phyloP scores from a whole-genome alignment of 768 basidiomycete genomes.

The Pholiota conissans region DNA sequence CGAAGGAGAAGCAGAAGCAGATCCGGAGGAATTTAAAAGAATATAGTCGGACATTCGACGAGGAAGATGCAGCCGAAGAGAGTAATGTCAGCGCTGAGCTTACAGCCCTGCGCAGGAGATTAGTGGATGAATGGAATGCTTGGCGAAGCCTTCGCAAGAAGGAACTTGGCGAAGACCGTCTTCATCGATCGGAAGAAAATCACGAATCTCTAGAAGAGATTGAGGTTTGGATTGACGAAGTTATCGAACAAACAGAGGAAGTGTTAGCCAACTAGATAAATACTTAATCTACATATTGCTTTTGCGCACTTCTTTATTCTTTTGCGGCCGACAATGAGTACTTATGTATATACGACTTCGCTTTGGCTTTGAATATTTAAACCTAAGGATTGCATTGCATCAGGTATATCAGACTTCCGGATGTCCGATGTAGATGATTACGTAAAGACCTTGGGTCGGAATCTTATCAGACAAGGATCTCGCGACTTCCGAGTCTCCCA shows the following conservation, averaged over 20 bases:
- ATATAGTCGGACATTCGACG: conserved; percentile 89
- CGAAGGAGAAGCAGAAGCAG: conserved; percentile 83
- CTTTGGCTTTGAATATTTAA: too few species aligned
- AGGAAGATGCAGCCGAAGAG: conserved; percentile 95
- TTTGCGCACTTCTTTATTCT: background rate
- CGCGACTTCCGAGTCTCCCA: conserved; percentile 19
- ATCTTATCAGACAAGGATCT: conserved; percentile 55
- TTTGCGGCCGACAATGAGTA: background rate
- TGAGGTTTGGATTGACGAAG: conserved; percentile 92
- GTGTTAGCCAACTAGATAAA: conserved; percentile 51
- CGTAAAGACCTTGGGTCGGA: conserved; percentile 3
- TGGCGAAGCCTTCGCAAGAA: conserved; percentile 80
- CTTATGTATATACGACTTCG: too few species aligned
- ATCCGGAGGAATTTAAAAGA: conserved; percentile 90
- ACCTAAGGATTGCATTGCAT: too few species aligned
- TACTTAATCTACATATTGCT: background rate
- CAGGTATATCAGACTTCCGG: background rate
- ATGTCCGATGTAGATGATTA: background rate
- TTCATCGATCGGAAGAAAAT: conserved; percentile 35
- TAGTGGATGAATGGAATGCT: conserved; percentile 99
- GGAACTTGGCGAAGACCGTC: conserved; percentile 59
- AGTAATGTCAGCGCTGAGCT: conserved; percentile 94
- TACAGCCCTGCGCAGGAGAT: conserved; percentile 82
- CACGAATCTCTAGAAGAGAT: conserved; percentile 80
- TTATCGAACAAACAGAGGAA: conserved; percentile 91